These are phyloP conservation scores for Andrographis paniculata DNA, from an alignment of 305 asterid species.

Conservation along the genomic window DNA sequence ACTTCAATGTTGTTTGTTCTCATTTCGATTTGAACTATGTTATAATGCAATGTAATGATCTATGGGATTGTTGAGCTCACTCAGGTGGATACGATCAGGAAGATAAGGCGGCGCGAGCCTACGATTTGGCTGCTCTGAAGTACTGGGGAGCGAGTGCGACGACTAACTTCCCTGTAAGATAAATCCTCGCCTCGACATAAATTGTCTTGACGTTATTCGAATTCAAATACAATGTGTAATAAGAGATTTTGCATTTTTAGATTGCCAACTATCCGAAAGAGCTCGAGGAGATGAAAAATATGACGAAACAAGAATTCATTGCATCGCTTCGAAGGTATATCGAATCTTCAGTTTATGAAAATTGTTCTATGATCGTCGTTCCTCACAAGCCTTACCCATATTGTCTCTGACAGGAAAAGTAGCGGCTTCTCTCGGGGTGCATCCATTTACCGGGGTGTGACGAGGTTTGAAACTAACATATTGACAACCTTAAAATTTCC, in stretches of 20 bases:
- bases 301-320: conserved; percentile 86
- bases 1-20: not conserved
- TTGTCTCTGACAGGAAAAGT: conserved; percentile 66
- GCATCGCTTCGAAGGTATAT: conserved; percentile 77
- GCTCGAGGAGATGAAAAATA: conserved; percentile 82
- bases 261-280: conserved; percentile 62
- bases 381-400: not conserved
- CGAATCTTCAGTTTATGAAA: not conserved
- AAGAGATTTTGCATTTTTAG: conserved; percentile 22
- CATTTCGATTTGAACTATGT: not conserved
- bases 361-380: not conserved
- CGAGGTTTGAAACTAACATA: conserved; percentile 53
- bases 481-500: too few species aligned
- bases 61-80: not conserved
- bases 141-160: conserved; percentile 97
- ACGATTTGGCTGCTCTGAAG: conserved; percentile 92
- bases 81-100: conserved; percentile 97
- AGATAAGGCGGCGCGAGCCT: conserved; percentile 92
- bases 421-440: conserved; percentile 97
- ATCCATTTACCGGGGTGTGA: conserved; percentile 78
- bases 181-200: too few species aligned
- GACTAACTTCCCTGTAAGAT: conserved; percentile 80
- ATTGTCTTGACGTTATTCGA: not conserved
- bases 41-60: too few species aligned
- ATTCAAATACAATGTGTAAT: conserved; percentile 4